Evolutionary conservation across 2,329 filamentous ascomycete species (phyloP).

Genomic region (Rhynchosporium secalis): DNA sequence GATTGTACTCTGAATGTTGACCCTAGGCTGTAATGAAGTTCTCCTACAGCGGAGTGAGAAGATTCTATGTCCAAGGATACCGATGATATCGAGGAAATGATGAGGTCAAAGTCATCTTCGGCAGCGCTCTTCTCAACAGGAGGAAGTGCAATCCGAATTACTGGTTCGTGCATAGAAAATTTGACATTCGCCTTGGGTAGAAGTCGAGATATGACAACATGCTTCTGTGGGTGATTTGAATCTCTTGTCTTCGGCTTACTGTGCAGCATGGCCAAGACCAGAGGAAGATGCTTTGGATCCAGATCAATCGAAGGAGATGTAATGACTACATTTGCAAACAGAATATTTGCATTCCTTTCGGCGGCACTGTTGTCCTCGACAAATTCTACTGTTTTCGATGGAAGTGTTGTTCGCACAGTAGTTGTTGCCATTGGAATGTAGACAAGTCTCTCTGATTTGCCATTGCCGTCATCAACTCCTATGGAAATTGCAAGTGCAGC

Average conservation of each 20-base stretch:
- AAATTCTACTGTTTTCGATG: constrained; percentile 88
- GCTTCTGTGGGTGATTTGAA: constrained; percentile 50
- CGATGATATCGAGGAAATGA: constrained; percentile 93
- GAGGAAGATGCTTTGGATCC: constrained; percentile 85
- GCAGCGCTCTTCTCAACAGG: constrained; percentile 66
- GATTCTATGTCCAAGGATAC: constrained; percentile 92
- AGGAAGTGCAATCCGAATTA: constrained; percentile 84
- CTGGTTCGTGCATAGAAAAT: constrained; percentile 94
- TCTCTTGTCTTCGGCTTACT: constrained; percentile 48
- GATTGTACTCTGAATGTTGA: constrained; percentile 81
- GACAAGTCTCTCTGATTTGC: constrained; percentile 79
- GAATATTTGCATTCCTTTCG: constrained; percentile 90
- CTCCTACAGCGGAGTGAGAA: constrained; percentile 83
- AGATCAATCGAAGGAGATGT: constrained; percentile 94
- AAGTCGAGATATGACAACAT: constrained; percentile 81
- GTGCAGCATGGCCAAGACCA: constrained; percentile 75
- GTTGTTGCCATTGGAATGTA: constrained; percentile 98
- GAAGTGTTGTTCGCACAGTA: constrained; percentile 88
- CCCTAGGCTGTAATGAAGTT: constrained; percentile 82
- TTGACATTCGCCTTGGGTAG: constrained; percentile 94
- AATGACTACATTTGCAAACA: constrained; percentile 85
- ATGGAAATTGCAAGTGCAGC: constrained; percentile 91
- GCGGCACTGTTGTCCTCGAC: constrained; percentile 69
- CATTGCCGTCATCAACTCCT: constrained; percentile 86
- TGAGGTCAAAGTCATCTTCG: constrained; percentile 85